phyloP scores from a whole-genome alignment of 2,329 filamentous ascomycete genomes.

The Penicillium paneum region DNA sequence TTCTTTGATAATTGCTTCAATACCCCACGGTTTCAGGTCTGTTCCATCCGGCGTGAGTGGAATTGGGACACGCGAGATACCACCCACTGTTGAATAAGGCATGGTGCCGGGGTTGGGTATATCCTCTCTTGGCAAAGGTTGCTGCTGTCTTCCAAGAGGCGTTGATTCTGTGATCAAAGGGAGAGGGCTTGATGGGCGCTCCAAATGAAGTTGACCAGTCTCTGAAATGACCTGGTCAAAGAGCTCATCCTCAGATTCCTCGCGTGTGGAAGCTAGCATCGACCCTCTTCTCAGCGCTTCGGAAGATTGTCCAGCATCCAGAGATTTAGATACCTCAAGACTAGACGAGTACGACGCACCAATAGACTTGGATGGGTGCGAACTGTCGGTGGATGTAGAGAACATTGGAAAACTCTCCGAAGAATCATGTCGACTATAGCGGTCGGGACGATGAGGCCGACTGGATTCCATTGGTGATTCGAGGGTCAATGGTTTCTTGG shows the following conservation, averaged over 20 bases:
- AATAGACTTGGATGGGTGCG: constrained; percentile 52
- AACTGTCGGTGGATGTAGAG: constrained; percentile 59
- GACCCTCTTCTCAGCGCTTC: constrained; percentile 14
- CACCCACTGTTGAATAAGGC: constrained; percentile 14
- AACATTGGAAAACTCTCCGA: constrained; percentile 63
- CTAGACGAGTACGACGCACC: constrained; percentile 49
- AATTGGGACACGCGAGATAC: constrained; percentile 25
- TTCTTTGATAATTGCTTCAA: constrained; percentile 39
- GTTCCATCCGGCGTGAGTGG: constrained; percentile 33
- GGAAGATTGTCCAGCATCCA: constrained; percentile 22
- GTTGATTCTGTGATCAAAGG: constrained; percentile 37
- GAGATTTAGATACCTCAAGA: constrained; percentile 20
- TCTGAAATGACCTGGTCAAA: constrained; percentile 27
- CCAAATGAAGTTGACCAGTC: constrained; percentile 38
- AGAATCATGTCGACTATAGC: constrained; percentile 54
- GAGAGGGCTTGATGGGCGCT: constrained; percentile 43
- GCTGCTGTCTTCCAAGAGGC: constrained; percentile 20
- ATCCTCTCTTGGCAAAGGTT: constrained; percentile 6
- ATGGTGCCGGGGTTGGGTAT: not conserved
- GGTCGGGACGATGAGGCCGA: constrained; percentile 31
- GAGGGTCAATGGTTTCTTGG: constrained; percentile 50
- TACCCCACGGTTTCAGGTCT: constrained; percentile 40
- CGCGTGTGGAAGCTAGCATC: constrained; percentile 18
- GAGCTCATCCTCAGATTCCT: constrained; percentile 22
- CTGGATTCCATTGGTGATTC: constrained; percentile 39